A percentile compares a stretch with the other conserved stretches of the same genome.
phyloP scores from a whole-genome alignment of 2,329 filamentous ascomycete genomes.

The Biscogniauxia sp. region DNA sequence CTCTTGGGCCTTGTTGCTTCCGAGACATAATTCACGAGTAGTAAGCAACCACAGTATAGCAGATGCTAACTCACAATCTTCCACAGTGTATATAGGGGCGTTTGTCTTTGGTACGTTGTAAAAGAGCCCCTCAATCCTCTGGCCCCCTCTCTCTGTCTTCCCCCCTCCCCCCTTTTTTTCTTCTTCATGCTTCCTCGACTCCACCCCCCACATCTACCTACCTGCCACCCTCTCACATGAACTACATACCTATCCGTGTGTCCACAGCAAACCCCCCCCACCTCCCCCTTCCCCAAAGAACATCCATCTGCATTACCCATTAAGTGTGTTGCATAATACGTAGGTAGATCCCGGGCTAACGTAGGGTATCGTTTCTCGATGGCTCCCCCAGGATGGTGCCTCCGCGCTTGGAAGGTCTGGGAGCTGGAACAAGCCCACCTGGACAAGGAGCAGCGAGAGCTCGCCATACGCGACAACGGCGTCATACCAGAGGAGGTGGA shows the following conservation, averaged over 20 bases:
- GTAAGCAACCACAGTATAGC: no score
- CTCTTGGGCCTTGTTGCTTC: no score
- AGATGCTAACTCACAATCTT: no score
- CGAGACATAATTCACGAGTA: no score
- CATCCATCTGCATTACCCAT: no score
- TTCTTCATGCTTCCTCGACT: background rate
- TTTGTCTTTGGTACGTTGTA: slow-evolving; percentile 42
- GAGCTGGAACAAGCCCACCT: slow-evolving; percentile 34
- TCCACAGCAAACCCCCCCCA: no score
- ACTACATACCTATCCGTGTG: background rate
- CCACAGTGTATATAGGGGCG: slow-evolving; percentile 51
- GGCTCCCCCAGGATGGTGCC: slow-evolving; percentile 34
- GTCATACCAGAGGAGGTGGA: slow-evolving; percentile 13
- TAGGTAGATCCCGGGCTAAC: slow-evolving; percentile 3
- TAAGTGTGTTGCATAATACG: background rate
- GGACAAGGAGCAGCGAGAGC: slow-evolving; percentile 28
- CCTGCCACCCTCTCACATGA: background rate
- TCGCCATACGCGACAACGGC: slow-evolving; percentile 27
- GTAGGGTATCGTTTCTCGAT: background rate
- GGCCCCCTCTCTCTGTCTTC: background rate
- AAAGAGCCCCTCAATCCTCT: background rate
- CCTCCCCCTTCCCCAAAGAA: no score
- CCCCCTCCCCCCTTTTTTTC: background rate
- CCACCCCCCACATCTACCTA: background rate
- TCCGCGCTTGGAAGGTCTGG: slow-evolving; percentile 44